Conservation (phyloP, 129 eudicot species). For the Rutidosis leptorrhynchoides region DNA sequence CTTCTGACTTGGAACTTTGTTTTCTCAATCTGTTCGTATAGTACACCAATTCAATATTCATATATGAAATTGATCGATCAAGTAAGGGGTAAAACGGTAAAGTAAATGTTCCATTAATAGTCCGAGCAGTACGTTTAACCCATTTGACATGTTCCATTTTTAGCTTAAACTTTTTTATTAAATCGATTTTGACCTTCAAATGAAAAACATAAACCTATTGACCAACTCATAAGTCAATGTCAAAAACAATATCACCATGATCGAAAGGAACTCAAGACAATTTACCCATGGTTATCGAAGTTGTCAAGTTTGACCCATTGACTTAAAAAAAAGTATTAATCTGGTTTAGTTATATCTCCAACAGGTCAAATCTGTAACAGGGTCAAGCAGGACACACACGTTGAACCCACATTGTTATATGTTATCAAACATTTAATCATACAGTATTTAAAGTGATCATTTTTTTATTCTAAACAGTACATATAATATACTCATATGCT, state of each 20-base stretch:
- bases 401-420: background rate
- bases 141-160: background rate
- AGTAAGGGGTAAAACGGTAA: too few relatives aligned
- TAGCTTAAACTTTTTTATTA: background rate
- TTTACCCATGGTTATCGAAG: background rate
- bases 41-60: background rate
- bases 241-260: background rate
- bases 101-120: too few relatives aligned
- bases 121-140: too few relatives aligned
- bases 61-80: background rate
- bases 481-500: background rate
- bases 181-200: background rate
- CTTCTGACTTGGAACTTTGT: slow-evolving; percentile 58
- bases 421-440: background rate
- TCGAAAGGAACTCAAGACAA: background rate
- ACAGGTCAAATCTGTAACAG: background rate
- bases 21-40: slow-evolving; percentile 53
- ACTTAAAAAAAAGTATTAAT: background rate
- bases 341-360: background rate
- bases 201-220: background rate
- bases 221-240: background rate
- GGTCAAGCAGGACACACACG: background rate
- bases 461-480: background rate
- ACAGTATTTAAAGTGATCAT: background rate
- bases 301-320: background rate